Evolutionary conservation across 768 basidiomycete genomes (phyloP).

Genomic region (Basidioascus undulatus): DNA sequence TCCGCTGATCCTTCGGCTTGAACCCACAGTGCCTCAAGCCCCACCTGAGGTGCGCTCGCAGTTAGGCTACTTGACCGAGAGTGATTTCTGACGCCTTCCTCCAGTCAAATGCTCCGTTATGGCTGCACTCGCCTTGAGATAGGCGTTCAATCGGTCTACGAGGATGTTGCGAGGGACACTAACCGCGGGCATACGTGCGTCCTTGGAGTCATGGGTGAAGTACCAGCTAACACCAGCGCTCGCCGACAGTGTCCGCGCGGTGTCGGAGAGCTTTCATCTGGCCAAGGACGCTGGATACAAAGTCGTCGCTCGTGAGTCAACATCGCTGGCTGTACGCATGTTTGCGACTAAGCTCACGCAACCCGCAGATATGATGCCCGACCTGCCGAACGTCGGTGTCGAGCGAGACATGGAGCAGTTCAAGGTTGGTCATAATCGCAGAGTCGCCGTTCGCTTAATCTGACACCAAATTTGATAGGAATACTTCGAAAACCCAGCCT

Average conservation of each 20-base stretch:
- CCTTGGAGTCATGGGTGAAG: too few species aligned
- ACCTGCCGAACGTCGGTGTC: slow-evolving; percentile 87
- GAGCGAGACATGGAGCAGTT: slow-evolving; percentile 96
- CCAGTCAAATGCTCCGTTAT: slow-evolving; percentile 91
- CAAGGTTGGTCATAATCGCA: slow-evolving; percentile 24
- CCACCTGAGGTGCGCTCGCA: slow-evolving; percentile 45
- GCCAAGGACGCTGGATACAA: slow-evolving; percentile 99
- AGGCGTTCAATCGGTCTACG: slow-evolving; percentile 95
- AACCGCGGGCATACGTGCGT: slow-evolving; percentile 96
- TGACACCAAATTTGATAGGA: slow-evolving; percentile 23
- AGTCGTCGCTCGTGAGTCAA: too few species aligned
- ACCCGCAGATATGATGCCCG: too few species aligned
- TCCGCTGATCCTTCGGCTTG: too few species aligned
- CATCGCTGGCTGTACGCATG: too few species aligned
- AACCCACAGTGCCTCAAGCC: slow-evolving; percentile 86
- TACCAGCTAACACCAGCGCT: too few species aligned
- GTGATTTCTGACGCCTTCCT: background rate
- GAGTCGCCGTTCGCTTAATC: background rate
- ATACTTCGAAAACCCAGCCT: slow-evolving; percentile 95
- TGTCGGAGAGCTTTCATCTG: slow-evolving; percentile 88
- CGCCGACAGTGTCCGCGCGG: slow-evolving; percentile 93
- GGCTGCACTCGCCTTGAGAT: slow-evolving; percentile 96
- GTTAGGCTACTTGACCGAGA: background rate
- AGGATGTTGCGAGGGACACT: slow-evolving; percentile 95
- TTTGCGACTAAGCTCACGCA: too few species aligned